Evolutionary conservation across 2,329 filamentous ascomycete genomes (phyloP), one percentile per base, ranked within the genome.

Genomic region (Neofusicoccum ribis): DNA sequence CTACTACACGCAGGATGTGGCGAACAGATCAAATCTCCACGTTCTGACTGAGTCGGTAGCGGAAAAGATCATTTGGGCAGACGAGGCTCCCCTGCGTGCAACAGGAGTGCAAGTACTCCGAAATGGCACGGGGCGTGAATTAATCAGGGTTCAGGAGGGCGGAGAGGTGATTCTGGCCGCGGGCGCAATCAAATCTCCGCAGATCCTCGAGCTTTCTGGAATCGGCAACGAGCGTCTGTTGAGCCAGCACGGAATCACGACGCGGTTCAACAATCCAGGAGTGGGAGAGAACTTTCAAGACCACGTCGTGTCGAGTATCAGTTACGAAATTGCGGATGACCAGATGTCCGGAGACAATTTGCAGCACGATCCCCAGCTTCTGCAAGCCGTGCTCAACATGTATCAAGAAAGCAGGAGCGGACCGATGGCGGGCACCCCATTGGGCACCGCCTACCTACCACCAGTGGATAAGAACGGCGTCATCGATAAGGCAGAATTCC

Each of bases 201-300:
- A 60, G 2, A 31, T 70, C 15, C 44, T 70, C 4, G 67, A 71
- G 34, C 43, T 62, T 23, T 67, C 63, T 6, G 70, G 70, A 2
- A 54, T 71, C 7, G 69, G 69, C 37, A 68, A 69, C 27, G 52
- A 65, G 6, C 9, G 49, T 7, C 68, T 72, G n/a, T 66, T 68
- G 7, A 60, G 64, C 0, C 67, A 67, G n/a, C 66, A 71, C 5
- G 23, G 14, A 23, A 69, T 71, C 15, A 37, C 60, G 6, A 56
- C n/a, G 2, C 65, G 69, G 12, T 47, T 74, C 6, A 34, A 69
- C n/a, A 67, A 73, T 3, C 70, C 71, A 1, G 66, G 66, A 4
- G 72, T 78, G 9, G 76, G 76, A 7, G 69, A 71, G 31, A 77
- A 76, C 39, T 67, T 78, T 0, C 73, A 76, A 68, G 76, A 78